Evolutionary conservation across 2,329 filamentous ascomycete genomes (phyloP), one percentile per base, ranked within the genome.

Genomic region (Fusarium piperis): DNA sequence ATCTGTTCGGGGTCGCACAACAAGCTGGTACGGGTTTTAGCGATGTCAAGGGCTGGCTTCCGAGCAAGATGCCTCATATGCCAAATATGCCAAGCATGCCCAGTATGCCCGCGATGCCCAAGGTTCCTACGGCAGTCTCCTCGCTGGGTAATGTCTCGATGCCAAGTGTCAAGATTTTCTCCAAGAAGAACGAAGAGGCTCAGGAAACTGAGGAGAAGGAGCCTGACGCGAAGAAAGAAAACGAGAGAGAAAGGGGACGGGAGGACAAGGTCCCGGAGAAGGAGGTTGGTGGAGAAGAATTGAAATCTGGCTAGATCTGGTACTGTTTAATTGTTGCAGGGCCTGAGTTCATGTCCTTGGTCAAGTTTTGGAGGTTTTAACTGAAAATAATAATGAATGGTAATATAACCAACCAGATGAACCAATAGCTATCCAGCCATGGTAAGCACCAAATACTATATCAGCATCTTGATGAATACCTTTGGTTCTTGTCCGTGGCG

Each of bases 1-100:
- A 88, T 59, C 81, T 88, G 2, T 85, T 88, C 74, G 77, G 77
- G 2, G 80, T 88, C 4, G 85, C 86, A 0, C 83, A 87, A 65
- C 82, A 86, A 39, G 82, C 86, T 0, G 84, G 86, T 4, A 83
- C 83, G 0, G 85, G 80, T 0, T 16, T 74, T 13, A 61, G 51
- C 4, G 72, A 72, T 2, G 79, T 86, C 4, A 83, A 81, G 59
- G 83, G 83, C 0, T 87, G 83, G 75, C 79, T 85, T 48, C 86
- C 85, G 4, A 79, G 78, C 58, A 86, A 81, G 71, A 79, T 82
- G 62, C 80, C 81, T 2, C 74, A 68, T 20, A 81, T 83, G 70
- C 81, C 81, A 11, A 67, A 46, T 5, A 70, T 83, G 23, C 81
- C 81, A 2, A 68, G 59, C 5, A 78, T 80, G 70, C 77, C 78